Conservation (phyloP, 805 yeast genomes). For the Diddensiella caesifluorescens region DNA sequence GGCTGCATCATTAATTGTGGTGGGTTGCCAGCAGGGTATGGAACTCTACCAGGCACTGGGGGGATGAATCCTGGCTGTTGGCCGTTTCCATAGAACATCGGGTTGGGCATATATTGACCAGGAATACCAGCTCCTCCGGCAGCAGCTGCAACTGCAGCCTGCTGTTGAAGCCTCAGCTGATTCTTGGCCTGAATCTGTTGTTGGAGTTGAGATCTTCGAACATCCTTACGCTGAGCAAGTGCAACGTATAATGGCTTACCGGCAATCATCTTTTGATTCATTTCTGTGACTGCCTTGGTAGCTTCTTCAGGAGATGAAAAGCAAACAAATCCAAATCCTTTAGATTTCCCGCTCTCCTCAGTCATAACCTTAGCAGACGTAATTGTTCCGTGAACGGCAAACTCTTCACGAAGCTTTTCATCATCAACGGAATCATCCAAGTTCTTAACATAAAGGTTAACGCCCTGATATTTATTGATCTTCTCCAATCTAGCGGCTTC, state of each 20-base stretch:
- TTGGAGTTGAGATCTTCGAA: conserved; percentile 92
- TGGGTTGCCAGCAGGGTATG: conserved; percentile 36
- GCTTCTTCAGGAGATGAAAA: conserved; percentile 98
- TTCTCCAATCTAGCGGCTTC: conserved; percentile 90
- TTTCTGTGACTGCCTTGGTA: conserved; percentile 94
- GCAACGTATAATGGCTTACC: conserved; percentile 98
- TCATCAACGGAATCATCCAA: conserved; percentile 90
- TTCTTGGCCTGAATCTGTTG: conserved; percentile 98
- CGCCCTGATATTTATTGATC: conserved; percentile 92
- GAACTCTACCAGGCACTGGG: conserved; percentile 66
- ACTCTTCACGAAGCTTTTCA: conserved; percentile 86
- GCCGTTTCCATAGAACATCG: conserved; percentile 61
- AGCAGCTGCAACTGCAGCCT: conserved; percentile 69
- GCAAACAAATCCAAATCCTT: conserved; percentile 98
- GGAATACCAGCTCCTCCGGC: conserved; percentile 70
- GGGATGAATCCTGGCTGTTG: conserved; percentile 82
- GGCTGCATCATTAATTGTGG: conserved; percentile 35
- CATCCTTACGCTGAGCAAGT: conserved; percentile 97
- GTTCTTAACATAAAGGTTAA: conserved; percentile 94
- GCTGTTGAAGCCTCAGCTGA: conserved; percentile 97
- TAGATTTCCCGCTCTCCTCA: conserved; percentile 90
- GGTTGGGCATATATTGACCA: conserved; percentile 72
- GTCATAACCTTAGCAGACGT: conserved; percentile 76
- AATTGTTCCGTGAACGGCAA: conserved; percentile 88
- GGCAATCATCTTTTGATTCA: conserved; percentile 93